Percentiles rank a stretch among this genome's conserved stretches.
Conservation (phyloP, 495 filamentous ascomycete genomes). For the Aspergillus hancockii region DNA sequence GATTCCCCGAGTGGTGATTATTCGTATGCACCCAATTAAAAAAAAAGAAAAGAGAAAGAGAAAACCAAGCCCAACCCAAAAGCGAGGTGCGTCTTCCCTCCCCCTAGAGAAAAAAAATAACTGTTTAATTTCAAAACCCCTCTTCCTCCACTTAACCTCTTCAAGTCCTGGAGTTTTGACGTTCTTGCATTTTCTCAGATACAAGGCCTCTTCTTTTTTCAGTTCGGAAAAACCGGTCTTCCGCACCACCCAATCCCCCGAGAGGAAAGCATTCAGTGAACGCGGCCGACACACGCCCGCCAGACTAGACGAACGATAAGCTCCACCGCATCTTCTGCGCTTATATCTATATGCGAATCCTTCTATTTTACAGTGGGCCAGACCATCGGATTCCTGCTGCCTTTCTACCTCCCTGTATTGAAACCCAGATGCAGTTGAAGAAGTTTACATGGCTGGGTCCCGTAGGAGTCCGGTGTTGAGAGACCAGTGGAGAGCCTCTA, state of each 20-base stretch:
- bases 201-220: constrained; percentile 14
- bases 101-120: neutral
- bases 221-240: constrained; percentile 43
- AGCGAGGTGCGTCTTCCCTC: constrained; percentile 11
- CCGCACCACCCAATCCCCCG: constrained; percentile 32
- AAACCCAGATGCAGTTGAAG: constrained; percentile 45
- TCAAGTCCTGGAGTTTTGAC: constrained; percentile 4
- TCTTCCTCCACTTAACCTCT: constrained; percentile 1
- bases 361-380: constrained; percentile 14
- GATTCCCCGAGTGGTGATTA: neutral
- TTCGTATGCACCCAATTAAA: constrained; percentile 2
- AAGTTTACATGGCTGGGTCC: constrained; percentile 56
- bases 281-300: constrained; percentile 33
- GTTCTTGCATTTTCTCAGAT: constrained; percentile 26
- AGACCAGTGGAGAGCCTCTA: constrained; percentile 57
- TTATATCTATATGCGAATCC: constrained; percentile 16
- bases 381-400: constrained; percentile 12
- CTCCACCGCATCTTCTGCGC: constrained; percentile 23
- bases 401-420: constrained; percentile 13
- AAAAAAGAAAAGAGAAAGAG: constrained; percentile 4
- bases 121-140: neutral
- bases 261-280: constrained; percentile 35
- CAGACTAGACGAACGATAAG: constrained; percentile 19
- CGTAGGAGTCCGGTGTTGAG: constrained; percentile 58
- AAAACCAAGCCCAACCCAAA: constrained; percentile 1